These are phyloP conservation scores for Podila verticillata DNA, from an alignment of 192 early-diverging fungal genomes.

Conservation along the genomic window DNA sequence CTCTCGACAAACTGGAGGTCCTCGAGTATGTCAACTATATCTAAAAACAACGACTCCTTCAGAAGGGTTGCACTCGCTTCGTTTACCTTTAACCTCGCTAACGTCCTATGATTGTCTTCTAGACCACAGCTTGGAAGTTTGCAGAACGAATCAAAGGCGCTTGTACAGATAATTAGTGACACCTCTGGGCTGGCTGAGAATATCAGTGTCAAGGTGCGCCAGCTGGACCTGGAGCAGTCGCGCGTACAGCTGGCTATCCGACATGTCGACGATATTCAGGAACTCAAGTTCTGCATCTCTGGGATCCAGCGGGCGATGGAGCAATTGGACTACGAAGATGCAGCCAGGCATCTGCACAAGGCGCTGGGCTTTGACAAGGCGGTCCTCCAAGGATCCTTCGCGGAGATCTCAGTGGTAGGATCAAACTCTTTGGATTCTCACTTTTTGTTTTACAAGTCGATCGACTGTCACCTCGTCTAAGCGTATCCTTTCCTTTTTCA, in stretches of 20 bases:
- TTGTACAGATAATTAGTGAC: constrained; percentile 65
- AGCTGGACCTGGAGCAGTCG: constrained; percentile 84
- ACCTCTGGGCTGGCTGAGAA: constrained; percentile 81
- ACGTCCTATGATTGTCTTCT: background rate
- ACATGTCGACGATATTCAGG: constrained; percentile 79
- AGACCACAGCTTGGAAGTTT: constrained; percentile 66
- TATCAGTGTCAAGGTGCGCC: constrained; percentile 87
- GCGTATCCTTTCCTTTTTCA: background rate
- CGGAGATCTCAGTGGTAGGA: constrained; percentile 63
- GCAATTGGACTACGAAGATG: constrained; percentile 71
- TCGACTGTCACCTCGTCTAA: background rate
- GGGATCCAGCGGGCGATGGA: constrained; percentile 72
- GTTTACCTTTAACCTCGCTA: background rate
- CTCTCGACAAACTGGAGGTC: constrained; percentile 62
- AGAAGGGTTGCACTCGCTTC: too few relatives aligned
- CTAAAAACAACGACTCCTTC: background rate
- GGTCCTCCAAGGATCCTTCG: constrained; percentile 70
- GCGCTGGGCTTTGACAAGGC: constrained; percentile 66
- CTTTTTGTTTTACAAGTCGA: too few relatives aligned
- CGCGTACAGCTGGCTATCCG: constrained; percentile 74
- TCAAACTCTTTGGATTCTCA: background rate
- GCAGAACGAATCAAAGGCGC: constrained; percentile 55
- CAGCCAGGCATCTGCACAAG: constrained; percentile 70
- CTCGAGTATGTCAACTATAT: constrained; percentile 52
- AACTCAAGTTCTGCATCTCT: constrained; percentile 75